phyloP scores from a whole-genome alignment of 495 filamentous ascomycete species.

The Hamigera avellanea region DNA sequence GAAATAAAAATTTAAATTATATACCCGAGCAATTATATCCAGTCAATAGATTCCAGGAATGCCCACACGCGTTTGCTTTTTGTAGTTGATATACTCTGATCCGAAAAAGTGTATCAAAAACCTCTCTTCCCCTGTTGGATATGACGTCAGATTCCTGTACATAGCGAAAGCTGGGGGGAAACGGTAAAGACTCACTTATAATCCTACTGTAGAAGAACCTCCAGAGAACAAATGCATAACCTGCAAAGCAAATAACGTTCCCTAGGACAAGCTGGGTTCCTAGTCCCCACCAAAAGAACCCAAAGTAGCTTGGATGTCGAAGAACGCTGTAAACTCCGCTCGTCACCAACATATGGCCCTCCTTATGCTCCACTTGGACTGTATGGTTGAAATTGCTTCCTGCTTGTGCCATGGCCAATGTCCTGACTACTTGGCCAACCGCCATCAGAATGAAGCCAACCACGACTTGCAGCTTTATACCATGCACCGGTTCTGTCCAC shows the following conservation, averaged over 20 bases:
- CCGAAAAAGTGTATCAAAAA: constrained; percentile 74
- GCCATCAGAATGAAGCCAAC: constrained; percentile 53
- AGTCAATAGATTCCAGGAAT: constrained; percentile 57
- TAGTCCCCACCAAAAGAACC: constrained; percentile 97
- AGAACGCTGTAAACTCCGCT: constrained; percentile 52
- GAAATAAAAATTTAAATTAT: too few relatives aligned
- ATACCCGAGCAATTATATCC: too few relatives aligned
- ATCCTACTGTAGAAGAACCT: constrained; percentile 70
- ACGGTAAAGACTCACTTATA: constrained; percentile 34
- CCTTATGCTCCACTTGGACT: constrained; percentile 54
- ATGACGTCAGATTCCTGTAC: constrained; percentile 1
- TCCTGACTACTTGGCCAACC: constrained; percentile 61
- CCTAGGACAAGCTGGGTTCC: constrained; percentile 86
- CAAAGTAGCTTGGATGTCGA: constrained; percentile 88
- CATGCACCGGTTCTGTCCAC: constrained; percentile 8
- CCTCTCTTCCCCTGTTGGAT: constrained; percentile 55
- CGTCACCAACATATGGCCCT: constrained; percentile 68
- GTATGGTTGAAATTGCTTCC: constrained; percentile 88
- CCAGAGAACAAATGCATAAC: constrained; percentile 68
- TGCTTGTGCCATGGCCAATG: constrained; percentile 75
- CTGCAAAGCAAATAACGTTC: constrained; percentile 65
- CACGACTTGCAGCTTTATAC: constrained; percentile 17
- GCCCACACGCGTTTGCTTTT: constrained; percentile 50
- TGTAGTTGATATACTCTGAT: constrained; percentile 66
- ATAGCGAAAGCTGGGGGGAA: constrained; percentile 2